Evolutionary conservation across 106 monocot genomes (phyloP).

Genomic region (Acorus gramineus): DNA sequence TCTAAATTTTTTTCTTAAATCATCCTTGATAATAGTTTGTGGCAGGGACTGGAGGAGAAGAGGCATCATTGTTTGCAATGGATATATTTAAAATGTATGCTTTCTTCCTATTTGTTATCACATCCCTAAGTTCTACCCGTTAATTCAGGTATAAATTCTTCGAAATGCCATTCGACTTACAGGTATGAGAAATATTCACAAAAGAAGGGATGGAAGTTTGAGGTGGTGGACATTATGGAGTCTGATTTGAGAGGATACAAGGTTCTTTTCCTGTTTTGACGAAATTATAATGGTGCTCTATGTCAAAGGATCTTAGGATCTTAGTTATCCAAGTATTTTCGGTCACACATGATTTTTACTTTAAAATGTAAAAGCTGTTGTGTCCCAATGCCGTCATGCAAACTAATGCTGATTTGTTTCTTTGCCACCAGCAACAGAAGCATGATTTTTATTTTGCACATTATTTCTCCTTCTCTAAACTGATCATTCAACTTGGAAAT

Average conservation of each 20-base stretch:
- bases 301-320: too few species aligned
- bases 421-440: too few species aligned
- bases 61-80: slow-evolving; percentile 98
- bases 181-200: slow-evolving; percentile 83
- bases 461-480: too few species aligned
- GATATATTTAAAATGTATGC: slow-evolving; percentile 89
- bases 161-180: neutral
- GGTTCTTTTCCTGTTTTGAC: slow-evolving; percentile 25
- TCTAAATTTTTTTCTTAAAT: neutral
- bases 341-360: too few species aligned
- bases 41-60: slow-evolving; percentile 93
- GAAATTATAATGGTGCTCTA: neutral
- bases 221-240: slow-evolving; percentile 56
- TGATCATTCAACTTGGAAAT: too few species aligned
- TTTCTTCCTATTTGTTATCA: neutral
- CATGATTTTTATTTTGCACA: too few species aligned
- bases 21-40: slow-evolving; percentile 10
- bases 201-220: slow-evolving; percentile 94
- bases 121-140: too few species aligned
- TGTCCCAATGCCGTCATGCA: too few species aligned
- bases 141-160: too few species aligned
- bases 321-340: too few species aligned
- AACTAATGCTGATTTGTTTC: too few species aligned
- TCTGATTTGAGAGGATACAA: slow-evolving; percentile 92
- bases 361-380: too few species aligned